Evolutionary conservation across 2,329 filamentous ascomycete genomes (phyloP), one percentile per base, ranked within the genome.

Genomic region (Hypoxylon sp.): DNA sequence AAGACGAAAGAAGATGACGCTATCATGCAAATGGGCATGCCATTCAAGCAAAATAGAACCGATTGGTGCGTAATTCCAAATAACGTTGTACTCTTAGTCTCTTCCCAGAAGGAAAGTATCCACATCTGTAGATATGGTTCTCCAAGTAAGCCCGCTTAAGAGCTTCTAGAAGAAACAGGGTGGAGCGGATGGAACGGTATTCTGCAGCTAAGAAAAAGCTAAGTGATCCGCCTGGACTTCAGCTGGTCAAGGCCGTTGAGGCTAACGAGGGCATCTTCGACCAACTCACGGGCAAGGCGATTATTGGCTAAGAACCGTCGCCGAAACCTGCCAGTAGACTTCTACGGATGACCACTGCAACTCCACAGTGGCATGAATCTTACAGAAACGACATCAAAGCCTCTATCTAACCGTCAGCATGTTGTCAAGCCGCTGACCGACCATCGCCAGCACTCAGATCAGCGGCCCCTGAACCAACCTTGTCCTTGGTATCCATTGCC

Each of bases 81-180:
- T 49, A 20, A 7, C 30, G 28, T 45, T 12, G 16, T 33, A 53
- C 12, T 18, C 3, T 26, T 53, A 46, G 30, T 30, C 36, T 40
- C 36, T 20, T 18, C 16, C 36, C 7, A 40, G 18, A 51, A 40
- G 44, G 32, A 38, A 8, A 7, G 32, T 33, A 9, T 30, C 53
- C 36, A 59, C 51, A 51, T 14, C 18, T n/a, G 9, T 49, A 64
- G 30, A 51, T 51, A 33, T 46, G 30, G 33, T 33, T 52, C 18
- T 38, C 24, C 30, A 38, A 38, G 32, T 14, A 38, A 42, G 26
- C 8, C 14, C 30, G 20, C 61, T 45, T 26, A 24, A 55, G 32
- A 45, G 11, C 28, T 65, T 65, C 61, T 36, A 63, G 58, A 63
- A 65, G 16, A 16, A 55, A 59, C 42, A 45, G 42, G 52, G 55